Conservation (phyloP, 2,329 filamentous ascomycete species). For the Cordyceps tenuipes region DNA sequence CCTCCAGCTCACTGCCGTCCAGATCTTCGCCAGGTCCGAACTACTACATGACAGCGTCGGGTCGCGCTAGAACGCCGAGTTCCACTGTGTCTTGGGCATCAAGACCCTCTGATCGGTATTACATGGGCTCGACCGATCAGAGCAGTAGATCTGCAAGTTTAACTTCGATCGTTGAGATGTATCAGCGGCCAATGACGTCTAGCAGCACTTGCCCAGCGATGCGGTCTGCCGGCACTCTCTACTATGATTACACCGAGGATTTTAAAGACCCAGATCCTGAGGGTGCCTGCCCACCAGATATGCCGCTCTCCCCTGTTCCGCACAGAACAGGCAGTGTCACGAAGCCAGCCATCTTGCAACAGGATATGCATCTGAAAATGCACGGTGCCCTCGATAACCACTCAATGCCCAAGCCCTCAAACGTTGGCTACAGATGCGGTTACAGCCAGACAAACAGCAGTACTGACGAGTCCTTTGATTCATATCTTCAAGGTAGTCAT, state of each 20-base stretch:
- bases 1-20: conserved; percentile 31
- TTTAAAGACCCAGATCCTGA: conserved; percentile 30
- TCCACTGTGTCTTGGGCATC: conserved; percentile 22
- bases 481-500: conserved; percentile 9
- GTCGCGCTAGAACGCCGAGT: conserved; percentile 28
- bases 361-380: conserved; percentile 13
- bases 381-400: background rate
- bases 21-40: conserved; percentile 21
- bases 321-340: conserved; percentile 18
- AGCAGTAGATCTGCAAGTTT: conserved; percentile 38
- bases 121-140: conserved; percentile 29
- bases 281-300: conserved; percentile 12
- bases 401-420: background rate
- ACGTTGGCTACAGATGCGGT: background rate
- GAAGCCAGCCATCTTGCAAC: conserved; percentile 21
- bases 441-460: background rate
- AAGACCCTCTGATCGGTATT: conserved; percentile 24
- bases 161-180: conserved; percentile 43
- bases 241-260: conserved; percentile 46
- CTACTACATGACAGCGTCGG: conserved; percentile 15
- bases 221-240: conserved; percentile 30
- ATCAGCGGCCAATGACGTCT: conserved; percentile 23
- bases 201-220: conserved; percentile 21
- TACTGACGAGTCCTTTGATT: conserved; percentile 4
- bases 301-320: conserved; percentile 25